Evolutionary conservation across 2,329 filamentous ascomycete genomes (phyloP), one percentile per base, ranked within the genome.

Genomic region (Monilinia fructigena): DNA sequence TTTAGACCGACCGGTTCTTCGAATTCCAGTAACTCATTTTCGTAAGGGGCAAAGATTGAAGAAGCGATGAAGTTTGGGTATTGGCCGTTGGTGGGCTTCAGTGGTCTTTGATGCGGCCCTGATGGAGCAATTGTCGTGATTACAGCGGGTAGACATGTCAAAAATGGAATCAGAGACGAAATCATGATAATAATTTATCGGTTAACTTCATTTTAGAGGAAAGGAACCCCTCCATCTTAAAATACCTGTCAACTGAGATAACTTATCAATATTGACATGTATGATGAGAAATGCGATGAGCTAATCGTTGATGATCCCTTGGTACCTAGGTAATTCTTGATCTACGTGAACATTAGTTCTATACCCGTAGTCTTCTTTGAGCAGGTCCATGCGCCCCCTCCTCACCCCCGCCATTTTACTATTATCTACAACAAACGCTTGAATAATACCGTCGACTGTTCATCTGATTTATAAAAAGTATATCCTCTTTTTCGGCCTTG

Each of bases 1-100:
- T 69, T 66, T 6, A 74, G n/a, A 5, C 67, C 68, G 20, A 72
- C 65, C 6, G 70, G 70, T 1, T 61, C 61, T 14, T 64, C 65
- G 5, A 56, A 12, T 28, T 20, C 38, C 2, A n/a, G n/a, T 4
- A 40, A 12, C 4, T 48, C n/a, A 23, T 53, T 20, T 38, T 48
- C 20, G 14, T 63, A 31, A 2, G 55, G 56, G 31, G 64, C 65
- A 55, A 69, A 72, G 20, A 72, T 71, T 6, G 70, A 69, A 6
- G 56, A 62, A 16, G 67, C 40, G 11, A 72, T 67, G 53, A 72
- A 72, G 16, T 60, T 60, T 23, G 14, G 20, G 28, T 35, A 28
- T 60, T 48, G 56, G 28, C 50, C 65, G 14, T 28, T n/a, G 28
- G 56, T 31, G 18, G 35, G 14, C 18, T 62, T 42, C 35, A 60